These are phyloP conservation scores for Pythium sp. DNA, from an alignment of 352 stramenopile genomes.

Conservation along the genomic window DNA sequence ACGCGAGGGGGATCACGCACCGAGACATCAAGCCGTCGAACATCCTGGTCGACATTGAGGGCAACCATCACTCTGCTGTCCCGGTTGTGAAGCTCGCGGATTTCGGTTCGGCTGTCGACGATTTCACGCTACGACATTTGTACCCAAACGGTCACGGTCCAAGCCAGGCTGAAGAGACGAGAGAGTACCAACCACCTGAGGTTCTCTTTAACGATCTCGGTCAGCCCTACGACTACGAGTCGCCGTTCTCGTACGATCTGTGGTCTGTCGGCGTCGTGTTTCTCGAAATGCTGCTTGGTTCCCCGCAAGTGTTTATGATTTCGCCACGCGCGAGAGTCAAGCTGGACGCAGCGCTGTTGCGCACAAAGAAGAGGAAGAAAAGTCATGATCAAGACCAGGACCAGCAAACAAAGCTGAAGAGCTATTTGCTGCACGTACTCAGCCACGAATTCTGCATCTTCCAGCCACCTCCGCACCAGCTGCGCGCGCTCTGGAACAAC, in stretches of 20 bases:
- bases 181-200: conserved; percentile 95
- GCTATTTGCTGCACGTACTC: conserved; percentile 75
- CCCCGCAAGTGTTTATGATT: conserved; percentile 85
- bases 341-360: conserved; percentile 78
- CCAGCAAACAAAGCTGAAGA: conserved; percentile 41
- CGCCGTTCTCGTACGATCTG: conserved; percentile 82
- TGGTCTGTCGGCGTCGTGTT: conserved; percentile 95
- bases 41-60: conserved; percentile 52
- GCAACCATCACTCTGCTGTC: conserved; percentile 15
- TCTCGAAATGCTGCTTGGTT: conserved; percentile 94
- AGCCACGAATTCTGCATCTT: conserved; percentile 86
- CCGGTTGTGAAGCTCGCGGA: conserved; percentile 79
- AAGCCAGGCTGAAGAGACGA: conserved; percentile 89
- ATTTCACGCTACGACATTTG: conserved; percentile 70
- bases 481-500: conserved; percentile 56
- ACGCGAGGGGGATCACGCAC: conserved; percentile 91
- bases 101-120: conserved; percentile 86
- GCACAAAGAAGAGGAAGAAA: conserved; percentile 17
- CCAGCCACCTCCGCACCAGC: conserved; percentile 50
- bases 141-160: conserved; percentile 65
- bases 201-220: conserved; percentile 67
- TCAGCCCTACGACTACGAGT: conserved; percentile 55
- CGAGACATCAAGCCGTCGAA: conserved; percentile 83
- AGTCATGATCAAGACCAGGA: conserved; percentile 6
- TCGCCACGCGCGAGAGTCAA: conserved; percentile 87